phyloP scores from a whole-genome alignment of 2,329 filamentous ascomycete genomes.

The Aspergillus hiratsukae region DNA sequence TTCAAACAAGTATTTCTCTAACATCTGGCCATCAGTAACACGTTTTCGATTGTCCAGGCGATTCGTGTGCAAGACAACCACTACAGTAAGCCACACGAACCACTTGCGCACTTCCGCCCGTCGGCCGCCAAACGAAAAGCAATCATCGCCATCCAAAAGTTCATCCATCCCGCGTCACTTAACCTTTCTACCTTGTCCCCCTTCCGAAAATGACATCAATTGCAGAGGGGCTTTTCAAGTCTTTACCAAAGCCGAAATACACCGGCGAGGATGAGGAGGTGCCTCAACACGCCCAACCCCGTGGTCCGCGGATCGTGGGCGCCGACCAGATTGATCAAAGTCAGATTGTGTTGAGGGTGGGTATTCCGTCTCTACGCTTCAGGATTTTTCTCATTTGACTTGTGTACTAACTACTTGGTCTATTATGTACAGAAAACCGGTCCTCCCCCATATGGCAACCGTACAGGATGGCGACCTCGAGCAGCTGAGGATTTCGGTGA shows the following conservation, averaged over 20 bases:
- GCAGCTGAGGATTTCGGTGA: conserved; percentile 89
- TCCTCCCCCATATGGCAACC: conserved; percentile 81
- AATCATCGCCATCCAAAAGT: conserved; percentile 5
- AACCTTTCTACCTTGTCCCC: conserved; percentile 4
- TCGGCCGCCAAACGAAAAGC: conserved; percentile 14
- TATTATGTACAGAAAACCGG: conserved; percentile 58
- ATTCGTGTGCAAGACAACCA: background rate
- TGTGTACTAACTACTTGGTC: background rate
- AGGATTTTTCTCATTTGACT: too few species aligned
- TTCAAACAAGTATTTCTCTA: too few species aligned
- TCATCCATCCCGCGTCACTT: conserved; percentile 14
- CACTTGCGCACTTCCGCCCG: conserved; percentile 6
- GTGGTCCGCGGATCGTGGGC: conserved; percentile 77
- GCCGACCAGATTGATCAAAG: conserved; percentile 76
- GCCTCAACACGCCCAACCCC: conserved; percentile 65
- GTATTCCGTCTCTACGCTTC: conserved; percentile 12
- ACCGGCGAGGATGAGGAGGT: conserved; percentile 83
- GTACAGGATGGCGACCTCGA: conserved; percentile 85
- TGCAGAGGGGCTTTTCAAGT: conserved; percentile 67
- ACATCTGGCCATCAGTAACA: too few species aligned
- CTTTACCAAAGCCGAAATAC: conserved; percentile 86
- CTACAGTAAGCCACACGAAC: conserved; percentile 2
- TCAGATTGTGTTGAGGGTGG: conserved; percentile 73
- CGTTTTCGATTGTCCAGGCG: too few species aligned
- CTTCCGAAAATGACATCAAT: conserved; percentile 58